These are phyloP conservation scores for Apophysomyces trapeziformis DNA, from an alignment of 371 early-diverging fungal genomes.

Conservation along the genomic window DNA sequence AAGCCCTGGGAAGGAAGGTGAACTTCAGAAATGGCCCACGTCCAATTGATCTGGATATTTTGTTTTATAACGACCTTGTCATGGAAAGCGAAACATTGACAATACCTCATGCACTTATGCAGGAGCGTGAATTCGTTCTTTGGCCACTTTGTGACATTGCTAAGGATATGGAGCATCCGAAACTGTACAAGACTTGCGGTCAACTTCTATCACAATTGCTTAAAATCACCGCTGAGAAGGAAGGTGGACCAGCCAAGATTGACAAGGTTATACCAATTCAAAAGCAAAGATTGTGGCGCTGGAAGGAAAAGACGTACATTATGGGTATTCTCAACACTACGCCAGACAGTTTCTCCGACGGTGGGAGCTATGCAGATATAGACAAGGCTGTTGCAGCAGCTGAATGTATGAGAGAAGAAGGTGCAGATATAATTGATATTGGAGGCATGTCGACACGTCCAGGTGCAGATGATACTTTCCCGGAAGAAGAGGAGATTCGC, in stretches of 20 bases:
- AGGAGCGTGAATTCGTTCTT: conserved; percentile 95
- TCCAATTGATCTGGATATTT: conserved; percentile 93
- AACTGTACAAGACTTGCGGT: conserved; percentile 76
- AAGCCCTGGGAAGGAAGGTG: conserved; percentile 74
- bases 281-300: conserved; percentile 52
- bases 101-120: conserved; percentile 89
- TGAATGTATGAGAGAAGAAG: conserved; percentile 71
- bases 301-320: conserved; percentile 73
- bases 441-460: conserved; percentile 97
- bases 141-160: conserved; percentile 95
- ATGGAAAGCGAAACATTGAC: conserved; percentile 70
- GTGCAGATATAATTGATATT: conserved; percentile 94
- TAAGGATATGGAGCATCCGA: conserved; percentile 88
- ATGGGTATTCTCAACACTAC: conserved; percentile 99
- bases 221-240: conserved; percentile 57
- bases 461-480: conserved; percentile 75
- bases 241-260: conserved; percentile 55
- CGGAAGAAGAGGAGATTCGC: conserved; percentile 78
- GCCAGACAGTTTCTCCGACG: conserved; percentile 97
- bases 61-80: conserved; percentile 86
- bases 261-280: conserved; percentile 72
- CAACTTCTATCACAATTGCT: conserved; percentile 79
- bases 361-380: conserved; percentile 70
- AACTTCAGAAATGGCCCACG: conserved; percentile 89
- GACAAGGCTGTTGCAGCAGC: conserved; percentile 78